Evolutionary conservation across 306 rosid genomes (phyloP).

Genomic region (Arachis hypogaea): DNA sequence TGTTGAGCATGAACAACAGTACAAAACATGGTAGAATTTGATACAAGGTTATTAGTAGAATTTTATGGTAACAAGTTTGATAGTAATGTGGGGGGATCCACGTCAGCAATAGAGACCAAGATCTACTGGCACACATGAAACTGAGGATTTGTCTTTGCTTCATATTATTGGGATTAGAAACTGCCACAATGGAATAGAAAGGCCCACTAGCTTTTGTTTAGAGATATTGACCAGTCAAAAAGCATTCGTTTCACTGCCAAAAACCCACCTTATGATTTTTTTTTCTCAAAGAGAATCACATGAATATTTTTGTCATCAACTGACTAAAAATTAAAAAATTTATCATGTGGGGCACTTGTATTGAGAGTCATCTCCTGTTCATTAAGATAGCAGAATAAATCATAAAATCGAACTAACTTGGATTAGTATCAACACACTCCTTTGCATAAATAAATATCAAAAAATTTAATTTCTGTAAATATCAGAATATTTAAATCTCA

Average conservation of each 20-base stretch:
- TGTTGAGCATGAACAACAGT: not conserved
- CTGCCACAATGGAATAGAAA: not conserved
- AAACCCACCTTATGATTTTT: not conserved
- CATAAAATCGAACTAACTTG: no score
- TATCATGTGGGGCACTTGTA: no score
- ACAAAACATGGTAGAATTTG: not conserved
- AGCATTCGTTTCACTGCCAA: not conserved
- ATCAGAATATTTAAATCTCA: no score
- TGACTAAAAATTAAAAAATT: not conserved
- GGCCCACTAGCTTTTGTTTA: conserved; percentile 2
- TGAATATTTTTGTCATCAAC: not conserved
- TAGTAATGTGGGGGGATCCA: not conserved
- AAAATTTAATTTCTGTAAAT: no score
- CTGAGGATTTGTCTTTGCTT: conserved; percentile 4
- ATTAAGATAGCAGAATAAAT: no score
- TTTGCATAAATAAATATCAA: no score
- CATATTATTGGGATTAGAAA: conserved; percentile 4
- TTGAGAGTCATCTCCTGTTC: no score
- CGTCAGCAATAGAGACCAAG: conserved; percentile 4
- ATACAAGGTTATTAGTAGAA: no score
- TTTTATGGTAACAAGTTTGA: not conserved
- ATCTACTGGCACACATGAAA: not conserved
- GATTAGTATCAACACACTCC: no score
- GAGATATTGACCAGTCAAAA: conserved; percentile 15
- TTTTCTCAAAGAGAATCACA: not conserved